Percentiles rank a stretch among this genome's conserved stretches.
phyloP scores from a whole-genome alignment of 768 basidiomycete species.

The Terana coerulea region DNA sequence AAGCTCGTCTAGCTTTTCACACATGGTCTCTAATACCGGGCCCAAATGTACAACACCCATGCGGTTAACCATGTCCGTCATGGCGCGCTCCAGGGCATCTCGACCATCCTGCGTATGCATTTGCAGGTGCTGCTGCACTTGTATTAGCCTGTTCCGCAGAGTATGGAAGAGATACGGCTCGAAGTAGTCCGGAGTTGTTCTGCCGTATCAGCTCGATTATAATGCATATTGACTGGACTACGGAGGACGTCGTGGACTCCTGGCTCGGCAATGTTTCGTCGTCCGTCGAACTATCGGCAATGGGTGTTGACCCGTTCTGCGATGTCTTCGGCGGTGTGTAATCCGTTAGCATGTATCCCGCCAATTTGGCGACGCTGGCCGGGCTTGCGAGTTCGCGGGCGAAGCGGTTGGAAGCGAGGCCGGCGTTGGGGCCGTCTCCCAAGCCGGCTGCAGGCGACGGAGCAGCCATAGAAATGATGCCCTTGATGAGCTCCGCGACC shows the following conservation, averaged over 20 bases:
- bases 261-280: conserved; percentile 35
- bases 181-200: conserved; percentile 97
- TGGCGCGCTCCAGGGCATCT: conserved; percentile 64
- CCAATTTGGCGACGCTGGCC: conserved; percentile 66
- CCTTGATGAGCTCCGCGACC: conserved; percentile 88
- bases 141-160: conserved; percentile 84
- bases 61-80: conserved; percentile 77
- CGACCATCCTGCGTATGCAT: conserved; percentile 53
- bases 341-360: conserved; percentile 73
- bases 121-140: conserved; percentile 69
- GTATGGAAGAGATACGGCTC: conserved; percentile 97
- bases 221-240: conserved; percentile 82
- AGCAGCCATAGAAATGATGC: conserved; percentile 91
- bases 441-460: conserved; percentile 78
- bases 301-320: conserved; percentile 1
- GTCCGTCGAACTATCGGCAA: conserved; percentile 3
- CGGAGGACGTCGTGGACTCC: conserved; percentile 68
- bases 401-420: conserved; percentile 79
- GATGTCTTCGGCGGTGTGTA: conserved; percentile 29
- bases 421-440: conserved; percentile 64
- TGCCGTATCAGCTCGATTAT: conserved; percentile 93
- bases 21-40: conserved; percentile 70
- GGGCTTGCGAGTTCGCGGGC: conserved; percentile 81
- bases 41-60: conserved; percentile 93
- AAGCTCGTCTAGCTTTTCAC: conserved; percentile 62